Evolutionary conservation across 2,329 filamentous ascomycete species (phyloP).

Genomic region (Catunica adiposa): DNA sequence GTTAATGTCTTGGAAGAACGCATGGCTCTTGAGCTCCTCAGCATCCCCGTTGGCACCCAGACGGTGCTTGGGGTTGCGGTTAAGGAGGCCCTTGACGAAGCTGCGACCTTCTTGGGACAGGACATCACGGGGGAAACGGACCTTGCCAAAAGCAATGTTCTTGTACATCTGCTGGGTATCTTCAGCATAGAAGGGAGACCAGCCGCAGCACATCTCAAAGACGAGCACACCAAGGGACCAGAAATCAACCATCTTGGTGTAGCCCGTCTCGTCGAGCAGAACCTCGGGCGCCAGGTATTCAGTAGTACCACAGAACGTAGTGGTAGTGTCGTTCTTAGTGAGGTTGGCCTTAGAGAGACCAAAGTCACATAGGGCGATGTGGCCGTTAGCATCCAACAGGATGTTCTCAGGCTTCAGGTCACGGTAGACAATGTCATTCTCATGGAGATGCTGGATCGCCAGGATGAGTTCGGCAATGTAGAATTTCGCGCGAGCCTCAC

Average conservation of each 20-base stretch:
- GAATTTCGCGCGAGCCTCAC: slow-evolving; percentile 89
- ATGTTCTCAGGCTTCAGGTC: slow-evolving; percentile 98
- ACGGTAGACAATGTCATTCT: slow-evolving; percentile 94
- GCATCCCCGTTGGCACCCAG: slow-evolving; percentile 83
- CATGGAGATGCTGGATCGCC: slow-evolving; percentile 84
- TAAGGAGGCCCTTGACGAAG: slow-evolving; percentile 93
- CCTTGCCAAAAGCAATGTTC: slow-evolving; percentile 98
- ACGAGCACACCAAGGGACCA: slow-evolving; percentile 96
- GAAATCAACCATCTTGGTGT: slow-evolving; percentile 99
- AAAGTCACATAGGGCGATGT: slow-evolving; percentile 95
- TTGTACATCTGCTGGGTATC: slow-evolving; percentile 99
- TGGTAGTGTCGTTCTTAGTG: slow-evolving; percentile 92
- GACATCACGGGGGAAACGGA: slow-evolving; percentile 87
- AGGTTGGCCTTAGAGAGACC: slow-evolving; percentile 94
- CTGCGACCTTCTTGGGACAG: slow-evolving; percentile 88
- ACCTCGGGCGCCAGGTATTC: slow-evolving; percentile 96
- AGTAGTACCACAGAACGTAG: slow-evolving; percentile 96
- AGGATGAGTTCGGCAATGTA: slow-evolving; percentile 97
- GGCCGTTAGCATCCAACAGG: slow-evolving; percentile 85
- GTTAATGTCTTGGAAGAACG: slow-evolving; percentile 88
- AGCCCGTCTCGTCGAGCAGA: slow-evolving; percentile 84
- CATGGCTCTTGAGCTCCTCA: slow-evolving; percentile 80
- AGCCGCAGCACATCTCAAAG: slow-evolving; percentile 99
- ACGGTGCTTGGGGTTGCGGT: slow-evolving; percentile 90
- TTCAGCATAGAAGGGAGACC: slow-evolving; percentile 97